Conservation (phyloP, 805 yeast species). For the Suhomyces vadensis region DNA sequence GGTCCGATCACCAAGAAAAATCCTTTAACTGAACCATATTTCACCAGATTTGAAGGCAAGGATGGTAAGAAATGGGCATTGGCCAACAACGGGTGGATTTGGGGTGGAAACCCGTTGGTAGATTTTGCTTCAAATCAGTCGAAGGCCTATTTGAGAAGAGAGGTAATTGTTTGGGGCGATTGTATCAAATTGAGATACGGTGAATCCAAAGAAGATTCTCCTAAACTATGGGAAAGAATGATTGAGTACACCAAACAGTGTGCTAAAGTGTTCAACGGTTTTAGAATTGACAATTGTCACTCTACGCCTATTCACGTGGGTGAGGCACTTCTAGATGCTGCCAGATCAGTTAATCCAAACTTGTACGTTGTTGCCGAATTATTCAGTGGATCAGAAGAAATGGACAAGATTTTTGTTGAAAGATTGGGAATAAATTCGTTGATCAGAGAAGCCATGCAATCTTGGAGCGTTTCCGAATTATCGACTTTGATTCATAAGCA, state of each 20-base stretch:
- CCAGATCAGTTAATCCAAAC: constrained; percentile 81
- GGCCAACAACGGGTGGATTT: constrained; percentile 98
- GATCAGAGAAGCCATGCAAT: constrained; percentile 97
- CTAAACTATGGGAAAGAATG: constrained; percentile 88
- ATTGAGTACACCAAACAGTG: constrained; percentile 66
- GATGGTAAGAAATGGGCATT: constrained; percentile 64
- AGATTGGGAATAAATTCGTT: constrained; percentile 85
- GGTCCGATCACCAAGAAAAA: constrained; percentile 55
- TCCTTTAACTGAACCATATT: constrained; percentile 85
- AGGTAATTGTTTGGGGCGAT: constrained; percentile 97
- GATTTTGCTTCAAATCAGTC: constrained; percentile 86
- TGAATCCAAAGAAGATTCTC: constrained; percentile 72
- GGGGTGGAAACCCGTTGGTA: constrained; percentile 93
- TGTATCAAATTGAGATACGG: constrained; percentile 94
- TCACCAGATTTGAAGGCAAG: constrained; percentile 63
- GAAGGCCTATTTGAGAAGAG: constrained; percentile 83
- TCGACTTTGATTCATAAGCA: constrained; percentile 85
- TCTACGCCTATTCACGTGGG: constrained; percentile 97
- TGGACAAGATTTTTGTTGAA: constrained; percentile 90
- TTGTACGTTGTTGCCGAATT: constrained; percentile 92
- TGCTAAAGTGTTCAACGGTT: constrained; percentile 80
- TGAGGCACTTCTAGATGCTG: constrained; percentile 81
- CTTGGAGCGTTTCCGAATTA: constrained; percentile 83
- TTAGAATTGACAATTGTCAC: constrained; percentile 93
- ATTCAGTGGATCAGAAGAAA: constrained; percentile 87